These are phyloP conservation scores for Deinandra increscens DNA, from an alignment of 129 eudicot species.

Conservation along the genomic window DNA sequence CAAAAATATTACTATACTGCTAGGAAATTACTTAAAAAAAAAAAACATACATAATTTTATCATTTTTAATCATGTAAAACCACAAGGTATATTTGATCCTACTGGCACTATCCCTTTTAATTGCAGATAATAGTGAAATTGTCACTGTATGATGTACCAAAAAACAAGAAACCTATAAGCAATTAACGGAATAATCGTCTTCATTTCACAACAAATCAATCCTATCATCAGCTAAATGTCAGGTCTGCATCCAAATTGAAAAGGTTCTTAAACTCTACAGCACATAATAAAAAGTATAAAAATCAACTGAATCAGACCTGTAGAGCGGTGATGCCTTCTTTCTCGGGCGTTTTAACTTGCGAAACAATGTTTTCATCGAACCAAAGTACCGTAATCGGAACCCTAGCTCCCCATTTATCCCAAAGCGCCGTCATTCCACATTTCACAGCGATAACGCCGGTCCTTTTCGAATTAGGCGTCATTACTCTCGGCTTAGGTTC, in stretches of 20 bases:
- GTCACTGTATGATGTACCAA: background rate
- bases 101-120: background rate
- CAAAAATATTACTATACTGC: background rate
- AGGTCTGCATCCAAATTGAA: background rate
- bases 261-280: background rate
- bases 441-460: constrained; percentile 86
- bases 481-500: constrained; percentile 57
- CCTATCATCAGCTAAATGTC: background rate
- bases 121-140: background rate
- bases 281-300: background rate
- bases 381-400: constrained; percentile 89
- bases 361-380: constrained; percentile 86
- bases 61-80: background rate
- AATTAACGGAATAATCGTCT: background rate
- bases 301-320: constrained; percentile 47
- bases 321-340: constrained; percentile 83
- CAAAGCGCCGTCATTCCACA: constrained; percentile 96
- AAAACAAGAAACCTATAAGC: background rate
- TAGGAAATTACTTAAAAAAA: background rate
- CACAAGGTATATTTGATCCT: background rate
- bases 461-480: constrained; percentile 63
- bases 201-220: background rate
- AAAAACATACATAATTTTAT: background rate
- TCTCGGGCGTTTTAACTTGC: constrained; percentile 90
- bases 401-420: constrained; percentile 96